Conservation (phyloP, 2,329 filamentous ascomycete species). For the Epichloe sibirici region DNA sequence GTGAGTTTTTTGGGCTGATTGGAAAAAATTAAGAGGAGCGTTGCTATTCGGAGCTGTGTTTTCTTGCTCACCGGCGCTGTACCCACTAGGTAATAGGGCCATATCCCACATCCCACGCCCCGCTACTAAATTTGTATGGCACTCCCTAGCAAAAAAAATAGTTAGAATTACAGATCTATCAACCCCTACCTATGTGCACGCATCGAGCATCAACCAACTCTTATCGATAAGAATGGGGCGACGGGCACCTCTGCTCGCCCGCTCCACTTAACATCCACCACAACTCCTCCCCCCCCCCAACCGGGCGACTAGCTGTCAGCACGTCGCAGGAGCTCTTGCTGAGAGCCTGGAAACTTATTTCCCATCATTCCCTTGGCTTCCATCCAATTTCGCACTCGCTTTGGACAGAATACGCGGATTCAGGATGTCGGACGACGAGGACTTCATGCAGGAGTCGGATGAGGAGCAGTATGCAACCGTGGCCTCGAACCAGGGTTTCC, state of each 20-base stretch:
- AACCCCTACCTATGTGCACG: not conserved
- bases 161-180: too few relatives aligned
- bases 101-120: too few relatives aligned
- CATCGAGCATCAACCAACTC: not conserved
- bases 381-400: too few relatives aligned
- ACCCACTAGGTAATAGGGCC: too few relatives aligned
- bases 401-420: too few relatives aligned
- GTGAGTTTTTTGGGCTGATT: too few relatives aligned
- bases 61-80: too few relatives aligned
- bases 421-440: slow-evolving; percentile 39
- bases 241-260: not conserved
- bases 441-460: slow-evolving; percentile 37
- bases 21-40: too few relatives aligned
- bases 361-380: not conserved
- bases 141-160: too few relatives aligned
- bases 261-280: not conserved
- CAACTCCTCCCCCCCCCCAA: not conserved
- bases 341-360: not conserved
- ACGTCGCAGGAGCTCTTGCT: not conserved
- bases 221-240: not conserved
- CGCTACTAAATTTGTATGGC: too few relatives aligned
- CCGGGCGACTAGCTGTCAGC: not conserved
- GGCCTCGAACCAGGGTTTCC: not conserved
- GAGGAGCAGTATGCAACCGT: slow-evolving; percentile 27
- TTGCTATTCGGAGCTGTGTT: too few relatives aligned